Conservation (phyloP, 1,284 basidiomycete genomes). For the Cryptococcus floricola region DNA sequence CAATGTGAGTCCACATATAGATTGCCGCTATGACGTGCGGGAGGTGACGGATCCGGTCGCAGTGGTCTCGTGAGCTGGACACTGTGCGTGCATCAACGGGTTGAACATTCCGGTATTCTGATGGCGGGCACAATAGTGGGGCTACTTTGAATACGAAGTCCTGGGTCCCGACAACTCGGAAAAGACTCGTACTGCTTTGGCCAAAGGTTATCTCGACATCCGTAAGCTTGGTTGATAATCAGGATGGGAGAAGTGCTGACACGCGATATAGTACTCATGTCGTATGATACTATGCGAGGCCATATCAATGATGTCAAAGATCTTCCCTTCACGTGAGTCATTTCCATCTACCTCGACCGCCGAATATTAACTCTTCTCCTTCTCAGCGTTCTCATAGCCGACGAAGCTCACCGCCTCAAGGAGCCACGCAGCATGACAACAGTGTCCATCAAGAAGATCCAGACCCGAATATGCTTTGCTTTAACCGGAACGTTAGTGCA, state of each 20-base stretch:
- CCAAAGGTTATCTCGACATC: slow-evolving; percentile 39
- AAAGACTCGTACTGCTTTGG: slow-evolving; percentile 17
- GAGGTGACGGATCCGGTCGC: not conserved
- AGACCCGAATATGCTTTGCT: slow-evolving; percentile 31
- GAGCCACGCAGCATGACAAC: slow-evolving; percentile 37
- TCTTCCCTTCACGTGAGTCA: slow-evolving; percentile 39
- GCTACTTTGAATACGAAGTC: slow-evolving; percentile 42
- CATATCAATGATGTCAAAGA: slow-evolving; percentile 31
- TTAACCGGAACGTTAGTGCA: slow-evolving; percentile 48
- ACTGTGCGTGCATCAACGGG: slow-evolving; percentile 28
- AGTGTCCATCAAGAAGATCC: slow-evolving; percentile 48
- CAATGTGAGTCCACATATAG: slow-evolving; percentile 36
- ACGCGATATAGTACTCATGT: slow-evolving; percentile 31
- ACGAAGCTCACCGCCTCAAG: slow-evolving; percentile 48
- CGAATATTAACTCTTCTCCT: not conserved
- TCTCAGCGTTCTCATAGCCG: slow-evolving; percentile 32
- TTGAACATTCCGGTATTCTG: not conserved
- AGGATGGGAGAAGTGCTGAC: not conserved
- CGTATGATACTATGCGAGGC: slow-evolving; percentile 29
- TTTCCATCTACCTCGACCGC: not conserved
- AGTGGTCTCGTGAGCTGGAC: slow-evolving; percentile 52
- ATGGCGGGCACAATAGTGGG: slow-evolving; percentile 31
- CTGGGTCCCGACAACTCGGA: slow-evolving; percentile 19
- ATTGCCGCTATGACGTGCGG: slow-evolving; percentile 15
- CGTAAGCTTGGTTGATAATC: slow-evolving; percentile 18